Evolutionary conservation across 2,329 filamentous ascomycete genomes (phyloP).

Genomic region (Ophiostoma perfectum): DNA sequence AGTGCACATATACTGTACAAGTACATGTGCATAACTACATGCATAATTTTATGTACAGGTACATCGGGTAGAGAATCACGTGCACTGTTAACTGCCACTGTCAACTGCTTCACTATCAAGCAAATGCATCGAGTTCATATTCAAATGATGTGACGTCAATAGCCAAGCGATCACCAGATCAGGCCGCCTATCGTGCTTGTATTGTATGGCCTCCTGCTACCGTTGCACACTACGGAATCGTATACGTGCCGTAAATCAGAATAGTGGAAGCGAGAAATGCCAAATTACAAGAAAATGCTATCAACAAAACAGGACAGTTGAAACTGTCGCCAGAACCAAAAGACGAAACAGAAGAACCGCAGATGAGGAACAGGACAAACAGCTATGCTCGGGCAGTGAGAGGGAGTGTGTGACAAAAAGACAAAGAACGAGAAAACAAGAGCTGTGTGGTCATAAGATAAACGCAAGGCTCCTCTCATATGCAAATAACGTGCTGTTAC

Average conservation of each 20-base stretch:
- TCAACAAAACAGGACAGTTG: not conserved
- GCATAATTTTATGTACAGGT: not conserved
- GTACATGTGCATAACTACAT: not conserved
- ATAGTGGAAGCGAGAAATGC: not conserved
- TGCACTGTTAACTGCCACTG: not conserved
- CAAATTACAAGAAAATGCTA: conserved; percentile 13
- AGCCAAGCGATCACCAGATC: not conserved
- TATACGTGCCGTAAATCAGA: not conserved
- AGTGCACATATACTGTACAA: not conserved
- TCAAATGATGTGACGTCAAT: not conserved
- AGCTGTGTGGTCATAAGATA: not conserved
- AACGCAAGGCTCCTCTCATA: conserved; percentile 2
- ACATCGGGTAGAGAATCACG: not conserved
- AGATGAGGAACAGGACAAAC: not conserved
- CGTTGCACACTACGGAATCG: conserved; percentile 2
- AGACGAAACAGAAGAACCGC: not conserved
- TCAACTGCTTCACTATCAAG: not conserved
- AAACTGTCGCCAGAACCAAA: not conserved
- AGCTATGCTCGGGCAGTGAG: not conserved
- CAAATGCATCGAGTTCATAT: not conserved
- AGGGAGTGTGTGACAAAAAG: conserved; percentile 6
- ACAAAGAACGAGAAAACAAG: conserved; percentile 11
- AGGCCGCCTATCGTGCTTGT: not conserved
- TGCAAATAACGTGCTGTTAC: not conserved
- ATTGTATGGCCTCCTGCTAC: not conserved